Conservation (phyloP, 371 early-diverging fungal species). For the Globomyces sp. region DNA sequence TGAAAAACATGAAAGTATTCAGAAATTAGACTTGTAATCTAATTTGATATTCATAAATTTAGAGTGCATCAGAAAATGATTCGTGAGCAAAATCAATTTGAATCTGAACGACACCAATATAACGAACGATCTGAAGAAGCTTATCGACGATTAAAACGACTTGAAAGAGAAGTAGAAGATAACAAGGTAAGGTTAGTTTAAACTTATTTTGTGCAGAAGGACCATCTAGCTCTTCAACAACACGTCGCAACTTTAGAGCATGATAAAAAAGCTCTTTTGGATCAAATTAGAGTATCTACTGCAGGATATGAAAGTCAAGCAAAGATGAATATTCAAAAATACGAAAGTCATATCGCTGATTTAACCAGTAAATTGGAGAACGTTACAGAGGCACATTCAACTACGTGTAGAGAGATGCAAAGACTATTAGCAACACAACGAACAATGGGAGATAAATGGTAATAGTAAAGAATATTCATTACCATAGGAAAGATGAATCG, state of each 20-base stretch:
- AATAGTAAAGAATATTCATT: background rate
- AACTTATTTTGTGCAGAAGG: slow-evolving; percentile 16
- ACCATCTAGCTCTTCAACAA: slow-evolving; percentile 25
- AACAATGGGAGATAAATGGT: slow-evolving; percentile 30
- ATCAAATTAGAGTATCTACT: slow-evolving; percentile 21
- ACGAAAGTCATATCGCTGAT: slow-evolving; percentile 31
- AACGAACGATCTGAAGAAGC: slow-evolving; percentile 35
- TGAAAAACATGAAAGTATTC: slow-evolving; percentile 31
- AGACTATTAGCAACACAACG: slow-evolving; percentile 35
- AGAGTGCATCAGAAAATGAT: slow-evolving; percentile 37
- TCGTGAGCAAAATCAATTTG: slow-evolving; percentile 38
- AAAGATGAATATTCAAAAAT: slow-evolving; percentile 14
- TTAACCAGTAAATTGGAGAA: slow-evolving; percentile 28
- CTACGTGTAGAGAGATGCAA: slow-evolving; percentile 38
- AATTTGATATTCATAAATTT: background rate
- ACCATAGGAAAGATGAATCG: slow-evolving; percentile 32
- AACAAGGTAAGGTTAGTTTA: slow-evolving; percentile 19
- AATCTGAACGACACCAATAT: slow-evolving; percentile 40
- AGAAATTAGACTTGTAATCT: slow-evolving; percentile 33
- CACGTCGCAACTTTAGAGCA: slow-evolving; percentile 36
- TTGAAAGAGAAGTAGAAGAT: slow-evolving; percentile 46
- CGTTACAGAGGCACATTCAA: slow-evolving; percentile 33
- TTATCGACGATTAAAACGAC: slow-evolving; percentile 35
- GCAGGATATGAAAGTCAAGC: slow-evolving; percentile 28
- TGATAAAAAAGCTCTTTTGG: slow-evolving; percentile 26